Percentiles rank a stretch among this genome's conserved stretches.
These are phyloP conservation scores for Flaveria robusta DNA, from an alignment of 129 eudicot genomes.

Conservation along the genomic window DNA sequence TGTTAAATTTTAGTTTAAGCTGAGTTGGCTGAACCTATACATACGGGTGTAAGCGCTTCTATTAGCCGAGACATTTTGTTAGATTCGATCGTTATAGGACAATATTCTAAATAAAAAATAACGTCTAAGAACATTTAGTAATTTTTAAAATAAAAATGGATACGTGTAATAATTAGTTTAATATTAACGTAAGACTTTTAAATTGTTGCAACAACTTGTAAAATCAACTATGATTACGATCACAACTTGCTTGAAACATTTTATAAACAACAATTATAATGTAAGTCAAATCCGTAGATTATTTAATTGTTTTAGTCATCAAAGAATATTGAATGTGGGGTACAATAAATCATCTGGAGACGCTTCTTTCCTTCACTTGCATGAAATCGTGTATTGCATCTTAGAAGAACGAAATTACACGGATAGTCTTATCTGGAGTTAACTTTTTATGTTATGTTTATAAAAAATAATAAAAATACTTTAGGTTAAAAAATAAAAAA, in stretches of 20 bases:
- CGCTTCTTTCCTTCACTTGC: background rate
- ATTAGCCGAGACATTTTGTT: too few species aligned
- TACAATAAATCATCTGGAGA: conserved; percentile 3
- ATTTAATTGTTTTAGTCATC: conserved; percentile 10
- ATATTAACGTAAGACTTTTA: background rate
- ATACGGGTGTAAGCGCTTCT: too few species aligned
- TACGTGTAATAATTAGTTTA: background rate
- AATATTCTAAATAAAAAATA: too few species aligned
- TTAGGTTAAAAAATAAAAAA: too few species aligned
- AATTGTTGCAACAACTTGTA: conserved; percentile 15
- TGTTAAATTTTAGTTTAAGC: too few species aligned
- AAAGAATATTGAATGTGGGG: background rate
- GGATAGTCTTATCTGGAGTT: too few species aligned
- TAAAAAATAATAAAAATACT: too few species aligned
- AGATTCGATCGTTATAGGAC: too few species aligned
- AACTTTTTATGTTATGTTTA: too few species aligned
- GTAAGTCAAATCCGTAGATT: conserved; percentile 7
- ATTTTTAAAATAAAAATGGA: background rate
- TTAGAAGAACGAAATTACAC: too few species aligned
- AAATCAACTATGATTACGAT: conserved; percentile 6
- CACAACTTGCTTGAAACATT: conserved; percentile 20
- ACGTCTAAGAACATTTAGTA: too few species aligned
- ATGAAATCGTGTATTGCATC: background rate
- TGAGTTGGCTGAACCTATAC: too few species aligned
- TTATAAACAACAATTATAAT: background rate